Conservation (phyloP, 345 rosid genomes). For the Eucalyptus cladocalyx region DNA sequence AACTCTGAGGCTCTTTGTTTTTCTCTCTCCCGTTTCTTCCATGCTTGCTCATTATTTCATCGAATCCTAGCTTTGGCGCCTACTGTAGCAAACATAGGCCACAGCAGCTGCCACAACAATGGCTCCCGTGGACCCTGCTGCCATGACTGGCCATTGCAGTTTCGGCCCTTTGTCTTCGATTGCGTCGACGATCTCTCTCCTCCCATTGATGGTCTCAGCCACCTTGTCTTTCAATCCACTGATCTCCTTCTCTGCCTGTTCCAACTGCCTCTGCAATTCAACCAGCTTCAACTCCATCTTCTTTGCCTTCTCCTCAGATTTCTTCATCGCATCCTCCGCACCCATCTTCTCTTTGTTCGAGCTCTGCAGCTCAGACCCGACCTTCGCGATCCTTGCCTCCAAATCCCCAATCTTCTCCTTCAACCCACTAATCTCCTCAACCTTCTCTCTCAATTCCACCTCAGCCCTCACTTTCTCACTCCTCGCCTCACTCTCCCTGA, state of each 20-base stretch:
- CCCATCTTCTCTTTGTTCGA: constrained; percentile 21
- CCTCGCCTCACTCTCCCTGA: constrained; percentile 51
- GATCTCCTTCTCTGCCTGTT: constrained; percentile 19
- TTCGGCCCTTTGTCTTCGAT: constrained; percentile 1
- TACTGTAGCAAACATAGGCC: constrained; percentile 29
- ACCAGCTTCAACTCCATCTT: constrained; percentile 16
- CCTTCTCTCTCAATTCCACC: constrained; percentile 43
- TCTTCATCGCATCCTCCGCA: constrained; percentile 12
- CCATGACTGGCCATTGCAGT: constrained; percentile 34
- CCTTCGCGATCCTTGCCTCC: constrained; percentile 21
- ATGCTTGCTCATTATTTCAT: background rate
- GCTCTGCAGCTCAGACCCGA: constrained; percentile 15
- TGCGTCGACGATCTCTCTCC: background rate
- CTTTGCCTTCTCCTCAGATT: constrained; percentile 11
- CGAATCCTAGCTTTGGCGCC: constrained; percentile 17
- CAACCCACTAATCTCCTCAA: constrained; percentile 16
- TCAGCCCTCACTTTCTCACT: constrained; percentile 50
- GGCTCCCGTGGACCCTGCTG: constrained; percentile 36
- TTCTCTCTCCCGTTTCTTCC: background rate
- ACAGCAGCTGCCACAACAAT: constrained; percentile 32
- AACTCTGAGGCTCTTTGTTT: background rate
- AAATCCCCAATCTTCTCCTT: constrained; percentile 25
- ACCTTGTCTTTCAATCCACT: constrained; percentile 25
- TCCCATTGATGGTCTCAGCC: constrained; percentile 18
- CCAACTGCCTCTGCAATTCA: constrained; percentile 27